These are phyloP conservation scores for Cladophialophora chaetospira DNA, from an alignment of 2,329 filamentous ascomycete species.

Conservation along the genomic window DNA sequence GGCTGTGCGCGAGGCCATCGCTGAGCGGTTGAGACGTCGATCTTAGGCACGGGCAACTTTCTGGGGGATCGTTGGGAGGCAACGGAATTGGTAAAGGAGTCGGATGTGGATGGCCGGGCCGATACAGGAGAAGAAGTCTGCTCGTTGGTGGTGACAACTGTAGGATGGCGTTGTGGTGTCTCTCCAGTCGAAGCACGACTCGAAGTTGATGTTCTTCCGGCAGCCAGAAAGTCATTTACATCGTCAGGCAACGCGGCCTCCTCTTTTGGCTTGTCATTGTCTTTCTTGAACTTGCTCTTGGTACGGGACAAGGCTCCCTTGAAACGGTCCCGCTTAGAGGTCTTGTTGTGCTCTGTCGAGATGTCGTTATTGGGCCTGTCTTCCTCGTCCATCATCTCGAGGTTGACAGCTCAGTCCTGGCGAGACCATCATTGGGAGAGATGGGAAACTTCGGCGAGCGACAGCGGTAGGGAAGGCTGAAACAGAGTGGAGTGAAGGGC, in stretches of 20 bases:
- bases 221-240: slow-evolving; percentile 32
- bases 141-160: slow-evolving; percentile 1
- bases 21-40: slow-evolving; percentile 40
- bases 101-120: slow-evolving; percentile 29
- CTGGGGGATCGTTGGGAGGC: slow-evolving; percentile 35
- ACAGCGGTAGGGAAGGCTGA: slow-evolving; percentile 10
- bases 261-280: slow-evolving; percentile 22
- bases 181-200: slow-evolving; percentile 13
- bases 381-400: slow-evolving; percentile 30
- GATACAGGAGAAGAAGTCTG: slow-evolving; percentile 12
- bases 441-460: neutral
- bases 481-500: slow-evolving; percentile 19
- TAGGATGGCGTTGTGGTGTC: neutral
- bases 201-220: slow-evolving; percentile 27
- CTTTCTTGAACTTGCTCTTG: slow-evolving; percentile 33
- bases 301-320: slow-evolving; percentile 32
- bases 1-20: slow-evolving; percentile 38
- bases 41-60: slow-evolving; percentile 36
- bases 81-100: slow-evolving; percentile 21
- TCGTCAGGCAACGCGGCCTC: slow-evolving; percentile 24
- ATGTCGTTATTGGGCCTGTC: slow-evolving; percentile 20
- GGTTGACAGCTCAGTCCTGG: neutral
- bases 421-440: slow-evolving; percentile 18
- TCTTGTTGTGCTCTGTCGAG: slow-evolving; percentile 18
- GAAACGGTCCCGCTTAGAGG: slow-evolving; percentile 25